phyloP scores from a whole-genome alignment of 108 stramenopile genomes.

The Skeletonema marinoi region DNA sequence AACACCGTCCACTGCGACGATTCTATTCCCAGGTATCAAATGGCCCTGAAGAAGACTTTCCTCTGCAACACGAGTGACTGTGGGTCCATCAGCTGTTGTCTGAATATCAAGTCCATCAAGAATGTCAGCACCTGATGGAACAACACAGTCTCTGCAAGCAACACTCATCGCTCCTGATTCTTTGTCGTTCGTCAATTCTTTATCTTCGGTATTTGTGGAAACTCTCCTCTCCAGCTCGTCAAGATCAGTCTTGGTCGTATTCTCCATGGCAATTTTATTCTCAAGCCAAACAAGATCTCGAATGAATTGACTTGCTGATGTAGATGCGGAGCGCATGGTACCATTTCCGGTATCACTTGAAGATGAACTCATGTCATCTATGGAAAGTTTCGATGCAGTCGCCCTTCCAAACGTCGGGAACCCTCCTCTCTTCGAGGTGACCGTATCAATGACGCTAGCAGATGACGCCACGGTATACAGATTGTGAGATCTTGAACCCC shows the following conservation, averaged over 20 bases:
- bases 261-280: constrained; percentile 69
- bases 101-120: constrained; percentile 55
- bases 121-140: constrained; percentile 69
- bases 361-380: background rate
- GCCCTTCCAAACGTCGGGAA: background rate
- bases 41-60: constrained; percentile 70
- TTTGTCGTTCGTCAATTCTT: constrained; percentile 33
- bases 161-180: constrained; percentile 55
- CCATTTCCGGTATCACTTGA: constrained; percentile 23
- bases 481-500: background rate
- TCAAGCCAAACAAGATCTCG: constrained; percentile 82
- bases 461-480: background rate
- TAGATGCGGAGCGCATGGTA: constrained; percentile 12
- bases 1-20: constrained; percentile 75
- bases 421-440: background rate
- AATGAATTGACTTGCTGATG: constrained; percentile 32
- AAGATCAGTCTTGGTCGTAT: constrained; percentile 34
- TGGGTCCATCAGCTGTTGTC: constrained; percentile 85
- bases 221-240: constrained; percentile 56
- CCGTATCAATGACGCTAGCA: background rate
- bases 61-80: constrained; percentile 66
- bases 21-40: constrained; percentile 77
- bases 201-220: constrained; percentile 22
- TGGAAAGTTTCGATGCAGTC: background rate
- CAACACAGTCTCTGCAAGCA: constrained; percentile 69